Conservation (phyloP, 108 stramenopile species). For the Aurantiochytrium sp. region DNA sequence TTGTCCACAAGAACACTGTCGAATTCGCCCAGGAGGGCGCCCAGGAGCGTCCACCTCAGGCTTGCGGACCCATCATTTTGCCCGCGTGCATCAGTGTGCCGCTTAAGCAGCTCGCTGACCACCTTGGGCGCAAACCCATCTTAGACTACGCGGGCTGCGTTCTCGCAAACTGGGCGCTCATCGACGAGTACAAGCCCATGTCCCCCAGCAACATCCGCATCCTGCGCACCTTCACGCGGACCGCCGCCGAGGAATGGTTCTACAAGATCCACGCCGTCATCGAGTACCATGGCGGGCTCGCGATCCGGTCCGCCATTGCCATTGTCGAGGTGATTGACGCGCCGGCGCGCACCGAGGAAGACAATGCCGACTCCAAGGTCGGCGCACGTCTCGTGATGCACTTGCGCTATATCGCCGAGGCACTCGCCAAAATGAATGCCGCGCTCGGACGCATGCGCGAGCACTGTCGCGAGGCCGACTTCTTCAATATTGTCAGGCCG, state of each 20-base stretch:
- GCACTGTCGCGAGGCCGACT: background rate
- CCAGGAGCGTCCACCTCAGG: background rate
- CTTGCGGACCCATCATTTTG: background rate
- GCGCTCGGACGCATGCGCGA: background rate
- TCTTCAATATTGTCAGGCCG: background rate
- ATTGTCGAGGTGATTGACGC: background rate
- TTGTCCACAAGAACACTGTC: background rate
- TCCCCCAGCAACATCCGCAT: background rate
- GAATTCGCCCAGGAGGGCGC: background rate
- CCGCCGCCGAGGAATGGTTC: conserved; percentile 30
- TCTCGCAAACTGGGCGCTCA: background rate
- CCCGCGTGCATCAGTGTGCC: background rate
- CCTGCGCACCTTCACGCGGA: conserved; percentile 19
- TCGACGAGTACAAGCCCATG: background rate
- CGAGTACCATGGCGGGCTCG: background rate
- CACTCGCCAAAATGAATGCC: background rate
- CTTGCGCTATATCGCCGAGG: background rate
- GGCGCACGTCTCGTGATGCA: background rate
- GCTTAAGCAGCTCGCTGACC: background rate
- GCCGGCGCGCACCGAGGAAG: background rate
- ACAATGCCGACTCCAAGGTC: background rate
- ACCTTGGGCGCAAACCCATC: background rate
- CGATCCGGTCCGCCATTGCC: background rate
- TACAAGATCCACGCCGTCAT: conserved; percentile 28
- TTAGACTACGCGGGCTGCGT: conserved; percentile 31